Conservation (phyloP, 1,284 basidiomycete genomes). For the Mixia osmundae region DNA sequence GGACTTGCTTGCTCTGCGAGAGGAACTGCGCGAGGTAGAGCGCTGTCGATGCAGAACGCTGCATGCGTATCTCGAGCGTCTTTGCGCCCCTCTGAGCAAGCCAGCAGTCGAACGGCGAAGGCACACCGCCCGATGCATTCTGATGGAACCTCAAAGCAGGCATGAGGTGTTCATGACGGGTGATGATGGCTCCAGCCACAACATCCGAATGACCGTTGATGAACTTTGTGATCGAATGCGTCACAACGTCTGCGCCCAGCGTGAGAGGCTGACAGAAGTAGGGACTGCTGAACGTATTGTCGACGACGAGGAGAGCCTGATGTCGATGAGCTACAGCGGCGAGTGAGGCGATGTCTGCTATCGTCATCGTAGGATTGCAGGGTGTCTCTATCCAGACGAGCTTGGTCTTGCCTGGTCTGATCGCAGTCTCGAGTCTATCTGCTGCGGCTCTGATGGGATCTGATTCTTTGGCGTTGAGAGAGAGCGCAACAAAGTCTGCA, state of each 20-base stretch:
- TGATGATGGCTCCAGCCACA: slow-evolving; percentile 57
- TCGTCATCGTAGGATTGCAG: slow-evolving; percentile 78
- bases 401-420: slow-evolving; percentile 65
- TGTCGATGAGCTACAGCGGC: slow-evolving; percentile 35
- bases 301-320: slow-evolving; percentile 44
- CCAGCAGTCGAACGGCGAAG: slow-evolving; percentile 74
- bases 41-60: slow-evolving; percentile 63
- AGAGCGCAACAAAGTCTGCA: slow-evolving; percentile 60
- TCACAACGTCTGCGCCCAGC: slow-evolving; percentile 58
- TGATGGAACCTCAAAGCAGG: slow-evolving; percentile 59
- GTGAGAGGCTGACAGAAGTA: slow-evolving; percentile 74
- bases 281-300: slow-evolving; percentile 40
- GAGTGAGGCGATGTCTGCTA: slow-evolving; percentile 51
- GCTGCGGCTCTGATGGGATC: slow-evolving; percentile 27
- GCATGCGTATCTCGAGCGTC: slow-evolving; percentile 61
- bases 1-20: slow-evolving; percentile 29
- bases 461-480: slow-evolving; percentile 11
- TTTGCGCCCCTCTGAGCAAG: slow-evolving; percentile 76
- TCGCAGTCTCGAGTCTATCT: slow-evolving; percentile 33
- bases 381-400: slow-evolving; percentile 93
- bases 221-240: slow-evolving; percentile 43
- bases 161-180: slow-evolving; percentile 32
- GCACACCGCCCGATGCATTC: slow-evolving; percentile 36
- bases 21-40: slow-evolving; percentile 49
- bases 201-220: slow-evolving; percentile 84